Conservation (phyloP, 176 grass and related monocot genomes). For the Typha latifolia region DNA sequence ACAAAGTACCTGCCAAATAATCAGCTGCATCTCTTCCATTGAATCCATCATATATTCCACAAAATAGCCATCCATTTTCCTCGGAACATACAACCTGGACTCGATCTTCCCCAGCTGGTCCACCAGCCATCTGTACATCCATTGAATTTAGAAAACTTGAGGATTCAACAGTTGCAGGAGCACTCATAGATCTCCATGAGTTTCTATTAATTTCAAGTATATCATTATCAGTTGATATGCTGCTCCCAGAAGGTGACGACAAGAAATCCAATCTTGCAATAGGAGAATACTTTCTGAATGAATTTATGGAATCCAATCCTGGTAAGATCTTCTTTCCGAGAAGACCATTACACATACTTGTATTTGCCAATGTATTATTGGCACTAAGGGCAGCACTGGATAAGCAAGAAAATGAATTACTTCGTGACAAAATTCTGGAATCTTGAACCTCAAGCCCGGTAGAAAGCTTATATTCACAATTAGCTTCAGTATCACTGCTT, state of each 20-base stretch:
- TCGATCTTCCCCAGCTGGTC: constrained; percentile 96
- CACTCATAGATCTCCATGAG: constrained; percentile 41
- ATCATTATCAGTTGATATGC: constrained; percentile 34
- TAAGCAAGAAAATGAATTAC: constrained; percentile 82
- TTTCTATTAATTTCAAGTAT: constrained; percentile 58
- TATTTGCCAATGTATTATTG: constrained; percentile 89
- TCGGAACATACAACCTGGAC: constrained; percentile 99
- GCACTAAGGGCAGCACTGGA: constrained; percentile 95
- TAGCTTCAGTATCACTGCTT: background rate
- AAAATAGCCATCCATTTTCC: constrained; percentile 94
- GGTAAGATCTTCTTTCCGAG: constrained; percentile 84
- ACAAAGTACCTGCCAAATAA: constrained; percentile 85
- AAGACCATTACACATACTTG: constrained; percentile 88
- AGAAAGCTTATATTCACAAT: no score
- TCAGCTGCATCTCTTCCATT: constrained; percentile 97
- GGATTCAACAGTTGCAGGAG: constrained; percentile 43
- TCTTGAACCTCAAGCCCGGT: no score
- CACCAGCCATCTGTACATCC: constrained; percentile 87
- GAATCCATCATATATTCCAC: constrained; percentile 98
- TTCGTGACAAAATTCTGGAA: constrained; percentile 16
- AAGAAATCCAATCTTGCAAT: constrained; percentile 66
- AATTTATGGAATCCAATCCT: constrained; percentile 84
- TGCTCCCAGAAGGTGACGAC: constrained; percentile 37
- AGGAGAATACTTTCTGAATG: constrained; percentile 83
- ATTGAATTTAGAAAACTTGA: constrained; percentile 78